Conservation (phyloP, 805 yeast genomes). For the Wickerhamomyces ciferrii region DNA sequence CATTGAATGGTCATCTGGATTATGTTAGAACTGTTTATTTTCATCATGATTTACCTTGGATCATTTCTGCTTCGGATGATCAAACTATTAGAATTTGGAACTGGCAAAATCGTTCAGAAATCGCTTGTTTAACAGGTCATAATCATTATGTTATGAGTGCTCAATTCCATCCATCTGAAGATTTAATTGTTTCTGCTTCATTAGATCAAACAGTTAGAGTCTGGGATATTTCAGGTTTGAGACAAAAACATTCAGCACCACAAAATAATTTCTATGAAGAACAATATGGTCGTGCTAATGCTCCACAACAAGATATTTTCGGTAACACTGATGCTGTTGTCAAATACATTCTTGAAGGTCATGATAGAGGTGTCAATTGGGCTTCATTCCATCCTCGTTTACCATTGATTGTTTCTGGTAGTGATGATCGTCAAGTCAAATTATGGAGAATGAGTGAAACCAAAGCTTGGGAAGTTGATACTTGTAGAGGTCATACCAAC, state of each 20-base stretch:
- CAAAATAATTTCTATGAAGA: conserved; percentile 40
- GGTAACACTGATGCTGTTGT: conserved; percentile 93
- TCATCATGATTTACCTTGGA: conserved; percentile 97
- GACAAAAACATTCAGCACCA: conserved; percentile 92
- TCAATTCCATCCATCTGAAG: conserved; percentile 94
- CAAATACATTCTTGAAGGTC: conserved; percentile 95
- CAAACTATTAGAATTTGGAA: conserved; percentile 99
- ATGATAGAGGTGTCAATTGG: conserved; percentile 98
- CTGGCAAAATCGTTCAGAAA: conserved; percentile 98
- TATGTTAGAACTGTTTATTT: conserved; percentile 91
- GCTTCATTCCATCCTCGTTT: conserved; percentile 96
- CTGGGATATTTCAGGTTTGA: conserved; percentile 95
- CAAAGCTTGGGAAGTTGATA: conserved; percentile 98
- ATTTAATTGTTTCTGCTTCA: conserved; percentile 90
- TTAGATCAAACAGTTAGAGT: conserved; percentile 98
- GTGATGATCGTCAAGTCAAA: conserved; percentile 93
- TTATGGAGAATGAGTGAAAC: conserved; percentile 97
- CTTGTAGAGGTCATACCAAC: conserved; percentile 96
- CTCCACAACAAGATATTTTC: conserved; percentile 87
- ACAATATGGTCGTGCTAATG: conserved; percentile 44
- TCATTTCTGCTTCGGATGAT: conserved; percentile 92
- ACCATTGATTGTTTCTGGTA: conserved; percentile 91
- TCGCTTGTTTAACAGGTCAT: conserved; percentile 96
- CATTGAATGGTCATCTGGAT: conserved; percentile 91
- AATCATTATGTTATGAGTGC: conserved; percentile 98